A percentile compares a stretch with the other conserved stretches of the same genome.
These are phyloP conservation scores for Calonectria pseudoturangicola DNA, from an alignment of 2,329 filamentous ascomycete genomes.

Conservation along the genomic window DNA sequence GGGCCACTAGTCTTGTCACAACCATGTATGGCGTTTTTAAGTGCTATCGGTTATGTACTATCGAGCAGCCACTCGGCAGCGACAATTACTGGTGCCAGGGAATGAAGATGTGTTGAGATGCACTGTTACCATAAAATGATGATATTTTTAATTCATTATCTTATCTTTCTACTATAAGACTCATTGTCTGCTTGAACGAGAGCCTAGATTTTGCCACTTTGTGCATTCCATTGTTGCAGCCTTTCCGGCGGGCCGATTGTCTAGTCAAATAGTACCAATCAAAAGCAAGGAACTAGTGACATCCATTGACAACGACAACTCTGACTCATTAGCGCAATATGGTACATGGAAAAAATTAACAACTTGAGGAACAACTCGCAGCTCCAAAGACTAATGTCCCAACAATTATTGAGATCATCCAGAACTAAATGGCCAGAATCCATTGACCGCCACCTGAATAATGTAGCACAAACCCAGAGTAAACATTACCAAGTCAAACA, in stretches of 20 bases:
- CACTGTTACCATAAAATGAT: not conserved
- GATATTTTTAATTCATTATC: not conserved
- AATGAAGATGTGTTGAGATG: not conserved
- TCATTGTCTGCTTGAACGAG: not conserved
- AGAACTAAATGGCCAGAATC: not conserved
- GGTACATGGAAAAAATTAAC: not conserved
- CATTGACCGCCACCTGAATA: not conserved
- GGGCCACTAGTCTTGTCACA: too few relatives aligned
- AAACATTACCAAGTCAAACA: too few relatives aligned
- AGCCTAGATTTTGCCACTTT: not conserved
- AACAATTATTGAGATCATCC: not conserved
- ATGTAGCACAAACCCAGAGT: not conserved
- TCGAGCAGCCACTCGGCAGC: not conserved
- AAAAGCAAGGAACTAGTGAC: not conserved
- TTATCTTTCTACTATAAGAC: not conserved
- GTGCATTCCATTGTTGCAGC: not conserved
- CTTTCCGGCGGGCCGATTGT: slow-evolving; percentile 11
- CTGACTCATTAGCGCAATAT: not conserved
- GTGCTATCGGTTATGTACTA: not conserved
- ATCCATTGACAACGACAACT: not conserved
- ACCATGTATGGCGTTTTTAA: too few relatives aligned
- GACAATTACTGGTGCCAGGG: not conserved
- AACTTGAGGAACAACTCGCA: not conserved
- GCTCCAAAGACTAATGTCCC: not conserved
- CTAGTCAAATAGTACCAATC: not conserved